These are phyloP conservation scores for Fusarium sp. DNA, from an alignment of 2,329 filamentous ascomycete species.

Conservation along the genomic window DNA sequence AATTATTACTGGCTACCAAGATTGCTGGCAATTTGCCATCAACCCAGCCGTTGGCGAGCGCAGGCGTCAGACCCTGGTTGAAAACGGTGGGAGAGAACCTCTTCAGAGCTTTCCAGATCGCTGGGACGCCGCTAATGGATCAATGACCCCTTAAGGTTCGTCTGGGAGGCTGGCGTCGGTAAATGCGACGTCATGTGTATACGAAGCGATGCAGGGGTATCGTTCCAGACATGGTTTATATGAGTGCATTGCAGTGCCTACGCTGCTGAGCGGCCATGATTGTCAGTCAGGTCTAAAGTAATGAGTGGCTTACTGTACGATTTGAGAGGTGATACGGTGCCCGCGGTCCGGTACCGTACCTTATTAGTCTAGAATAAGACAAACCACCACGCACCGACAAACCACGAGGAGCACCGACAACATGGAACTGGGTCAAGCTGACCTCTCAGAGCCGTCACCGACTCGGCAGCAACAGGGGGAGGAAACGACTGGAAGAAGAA, in stretches of 20 bases:
- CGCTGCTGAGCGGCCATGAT: background rate
- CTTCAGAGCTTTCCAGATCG: constrained; percentile 45
- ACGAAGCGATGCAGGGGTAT: constrained; percentile 22
- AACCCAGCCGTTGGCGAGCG: constrained; percentile 13
- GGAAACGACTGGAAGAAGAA: constrained; percentile 16
- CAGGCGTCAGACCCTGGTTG: constrained; percentile 28
- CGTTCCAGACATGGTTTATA: background rate
- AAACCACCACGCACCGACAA: constrained; percentile 39
- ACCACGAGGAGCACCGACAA: constrained; percentile 46
- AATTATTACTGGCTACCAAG: background rate
- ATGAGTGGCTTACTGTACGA: background rate
- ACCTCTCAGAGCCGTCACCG: constrained; percentile 32
- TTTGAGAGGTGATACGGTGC: background rate
- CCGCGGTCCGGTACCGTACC: background rate
- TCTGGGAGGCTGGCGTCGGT: constrained; percentile 34
- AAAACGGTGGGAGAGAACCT: constrained; percentile 33
- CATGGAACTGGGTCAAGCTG: constrained; percentile 49
- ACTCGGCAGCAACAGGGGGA: constrained; percentile 9
- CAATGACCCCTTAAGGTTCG: constrained; percentile 15
- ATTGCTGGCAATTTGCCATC: constrained; percentile 33
- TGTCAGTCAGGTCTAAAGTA: background rate
- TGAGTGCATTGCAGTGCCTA: background rate
- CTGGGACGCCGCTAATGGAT: constrained; percentile 46
- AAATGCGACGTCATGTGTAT: constrained; percentile 33
- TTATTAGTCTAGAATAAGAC: background rate